phyloP scores from a whole-genome alignment of 805 yeast genomes.

The Zygosaccharomyces pseudorouxii region DNA sequence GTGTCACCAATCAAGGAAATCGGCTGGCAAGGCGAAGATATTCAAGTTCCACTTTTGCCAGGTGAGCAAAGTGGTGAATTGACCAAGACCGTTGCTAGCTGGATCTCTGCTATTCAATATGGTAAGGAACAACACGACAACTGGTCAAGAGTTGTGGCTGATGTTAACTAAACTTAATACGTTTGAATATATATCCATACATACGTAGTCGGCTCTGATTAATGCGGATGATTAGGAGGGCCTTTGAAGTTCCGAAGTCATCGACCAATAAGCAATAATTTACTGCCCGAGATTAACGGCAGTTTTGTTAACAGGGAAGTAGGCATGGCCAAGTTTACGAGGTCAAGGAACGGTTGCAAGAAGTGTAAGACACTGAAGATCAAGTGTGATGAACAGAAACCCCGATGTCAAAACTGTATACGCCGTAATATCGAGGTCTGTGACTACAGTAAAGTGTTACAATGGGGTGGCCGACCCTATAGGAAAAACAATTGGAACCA shows the following conservation, averaged over 20 bases:
- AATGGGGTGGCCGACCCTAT: conserved; percentile 71
- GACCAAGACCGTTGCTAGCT: conserved; percentile 69
- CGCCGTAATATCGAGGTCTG: conserved; percentile 43
- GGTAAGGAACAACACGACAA: conserved; percentile 67
- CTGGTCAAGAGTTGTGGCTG: conserved; percentile 42
- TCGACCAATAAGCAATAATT: neutral
- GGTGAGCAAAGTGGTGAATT: conserved; percentile 78
- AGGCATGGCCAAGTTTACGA: conserved; percentile 7
- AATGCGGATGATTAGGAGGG: neutral
- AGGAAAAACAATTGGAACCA: conserved; percentile 34
- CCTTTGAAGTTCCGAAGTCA: neutral
- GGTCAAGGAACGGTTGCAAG: conserved; percentile 58
- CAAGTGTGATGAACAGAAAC: conserved; percentile 68
- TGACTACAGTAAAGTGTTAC: conserved; percentile 58
- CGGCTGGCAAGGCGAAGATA: conserved; percentile 70
- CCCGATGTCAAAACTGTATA: conserved; percentile 54
- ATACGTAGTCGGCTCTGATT: neutral
- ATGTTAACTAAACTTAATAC: conserved; percentile 16
- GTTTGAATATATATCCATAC: neutral
- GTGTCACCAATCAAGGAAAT: conserved; percentile 90
- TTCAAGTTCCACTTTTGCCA: conserved; percentile 70
- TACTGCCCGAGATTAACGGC: neutral
- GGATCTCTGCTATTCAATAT: conserved; percentile 90
- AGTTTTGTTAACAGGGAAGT: neutral
- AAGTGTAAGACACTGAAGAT: conserved; percentile 57